Evolutionary conservation across 2,329 filamentous ascomycete species (phyloP).

Genomic region (Moelleriella libera): DNA sequence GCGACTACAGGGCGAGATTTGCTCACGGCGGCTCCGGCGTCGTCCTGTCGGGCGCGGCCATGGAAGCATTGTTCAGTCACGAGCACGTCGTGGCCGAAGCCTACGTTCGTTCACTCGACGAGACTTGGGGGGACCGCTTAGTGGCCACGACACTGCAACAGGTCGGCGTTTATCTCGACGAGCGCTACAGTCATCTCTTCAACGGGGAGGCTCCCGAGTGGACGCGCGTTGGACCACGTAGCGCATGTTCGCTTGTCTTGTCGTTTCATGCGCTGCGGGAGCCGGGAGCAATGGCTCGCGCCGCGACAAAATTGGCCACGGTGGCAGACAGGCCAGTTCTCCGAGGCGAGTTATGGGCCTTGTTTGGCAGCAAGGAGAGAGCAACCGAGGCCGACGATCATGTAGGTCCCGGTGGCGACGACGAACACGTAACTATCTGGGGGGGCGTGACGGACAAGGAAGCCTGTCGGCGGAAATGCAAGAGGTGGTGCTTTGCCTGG

Average conservation of each 20-base stretch:
- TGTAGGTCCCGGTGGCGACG: slow-evolving; percentile 35
- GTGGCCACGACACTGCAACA: slow-evolving; percentile 38
- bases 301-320: slow-evolving; percentile 25
- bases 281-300: slow-evolving; percentile 27
- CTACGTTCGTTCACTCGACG: slow-evolving; percentile 32
- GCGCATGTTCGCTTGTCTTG: slow-evolving; percentile 38
- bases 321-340: slow-evolving; percentile 23
- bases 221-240: slow-evolving; percentile 33
- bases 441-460: slow-evolving; percentile 22
- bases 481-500: slow-evolving; percentile 34
- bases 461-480: slow-evolving; percentile 28
- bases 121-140: slow-evolving; percentile 39
- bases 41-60: slow-evolving; percentile 34
- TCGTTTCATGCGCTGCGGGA: slow-evolving; percentile 37
- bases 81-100: slow-evolving; percentile 26
- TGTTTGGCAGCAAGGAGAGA: slow-evolving; percentile 26
- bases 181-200: slow-evolving; percentile 38
- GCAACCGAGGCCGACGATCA: slow-evolving; percentile 25
- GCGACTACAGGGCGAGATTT: slow-evolving; percentile 39
- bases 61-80: slow-evolving; percentile 29
- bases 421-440: slow-evolving; percentile 25
- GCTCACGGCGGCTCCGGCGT: slow-evolving; percentile 42
- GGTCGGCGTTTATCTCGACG: slow-evolving; percentile 39
- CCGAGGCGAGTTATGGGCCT: slow-evolving; percentile 35
- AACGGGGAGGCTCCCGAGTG: slow-evolving; percentile 37